A percentile compares a stretch with the other conserved stretches of the same genome.
These are phyloP conservation scores for Coriaria nepalensis DNA, from an alignment of 306 rosid species.

Conservation along the genomic window DNA sequence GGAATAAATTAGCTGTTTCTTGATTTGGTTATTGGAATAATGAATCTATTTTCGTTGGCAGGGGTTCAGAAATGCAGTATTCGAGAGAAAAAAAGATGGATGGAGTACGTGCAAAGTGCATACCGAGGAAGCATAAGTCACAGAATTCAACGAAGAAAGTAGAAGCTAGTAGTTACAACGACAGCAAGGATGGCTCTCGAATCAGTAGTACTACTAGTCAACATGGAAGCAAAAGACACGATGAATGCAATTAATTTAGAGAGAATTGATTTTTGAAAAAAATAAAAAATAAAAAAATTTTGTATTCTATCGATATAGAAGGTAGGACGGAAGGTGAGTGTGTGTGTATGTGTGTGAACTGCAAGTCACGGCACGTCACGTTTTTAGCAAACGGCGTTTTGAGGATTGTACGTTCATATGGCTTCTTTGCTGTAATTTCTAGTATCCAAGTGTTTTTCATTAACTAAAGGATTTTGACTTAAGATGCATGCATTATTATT, in stretches of 20 bases:
- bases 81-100: slow-evolving; percentile 36
- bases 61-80: slow-evolving; percentile 47
- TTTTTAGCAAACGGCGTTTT: too few species aligned
- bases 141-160: slow-evolving; percentile 31
- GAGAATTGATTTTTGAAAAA: too few species aligned
- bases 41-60: slow-evolving; percentile 17
- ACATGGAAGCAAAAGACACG: slow-evolving; percentile 48
- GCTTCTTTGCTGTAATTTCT: too few species aligned
- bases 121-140: slow-evolving; percentile 64
- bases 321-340: neutral
- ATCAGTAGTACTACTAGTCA: slow-evolving; percentile 19
- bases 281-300: neutral
- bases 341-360: slow-evolving; percentile 11
- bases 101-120: slow-evolving; percentile 57
- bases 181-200: slow-evolving; percentile 9
- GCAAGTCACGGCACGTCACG: slow-evolving; percentile 24
- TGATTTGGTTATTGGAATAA: slow-evolving; percentile 2
- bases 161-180: slow-evolving; percentile 1
- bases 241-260: slow-evolving; percentile 10
- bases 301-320: neutral
- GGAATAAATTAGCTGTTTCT: neutral
- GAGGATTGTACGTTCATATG: too few species aligned
- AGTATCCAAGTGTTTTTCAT: too few species aligned
- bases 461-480: too few species aligned
- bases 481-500: too few species aligned